These are phyloP conservation scores for Trichoderma virens DNA, from an alignment of 495 filamentous ascomycete genomes.

Conservation along the genomic window DNA sequence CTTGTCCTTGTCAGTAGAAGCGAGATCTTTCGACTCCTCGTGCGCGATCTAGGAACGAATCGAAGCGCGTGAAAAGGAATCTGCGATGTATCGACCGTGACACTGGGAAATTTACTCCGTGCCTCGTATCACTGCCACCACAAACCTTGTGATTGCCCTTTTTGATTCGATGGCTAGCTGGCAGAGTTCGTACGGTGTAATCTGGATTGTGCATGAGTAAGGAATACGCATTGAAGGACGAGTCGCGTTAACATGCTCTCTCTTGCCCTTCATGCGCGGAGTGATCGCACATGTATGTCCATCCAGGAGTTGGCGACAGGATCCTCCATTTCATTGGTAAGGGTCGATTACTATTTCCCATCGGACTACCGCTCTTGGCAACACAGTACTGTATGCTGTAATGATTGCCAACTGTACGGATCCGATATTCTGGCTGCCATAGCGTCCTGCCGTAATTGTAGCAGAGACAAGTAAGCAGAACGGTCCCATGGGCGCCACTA, in stretches of 20 bases:
- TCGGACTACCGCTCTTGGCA: too few species aligned
- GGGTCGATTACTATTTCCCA: neutral
- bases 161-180: neutral
- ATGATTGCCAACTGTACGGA: too few species aligned
- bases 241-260: neutral
- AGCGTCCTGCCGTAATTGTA: too few species aligned
- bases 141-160: neutral
- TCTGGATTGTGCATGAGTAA: neutral
- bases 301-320: neutral
- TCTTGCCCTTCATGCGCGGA: neutral
- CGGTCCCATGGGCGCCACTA: too few species aligned
- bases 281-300: neutral
- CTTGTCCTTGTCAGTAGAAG: constrained; percentile 8
- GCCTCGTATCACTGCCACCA: neutral
- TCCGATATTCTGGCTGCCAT: too few species aligned
- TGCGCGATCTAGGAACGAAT: constrained; percentile 6
- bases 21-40: constrained; percentile 7
- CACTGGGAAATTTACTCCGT: neutral
- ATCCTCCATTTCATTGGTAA: too few species aligned
- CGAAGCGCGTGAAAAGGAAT: neutral
- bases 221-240: neutral
- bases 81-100: neutral
- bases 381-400: too few species aligned
- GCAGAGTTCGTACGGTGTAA: neutral
- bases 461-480: too few species aligned